Percentiles rank a stretch among this genome's conserved stretches.
phyloP scores from a whole-genome alignment of 352 stramenopile species.

The Phytophthora nicotianae region DNA sequence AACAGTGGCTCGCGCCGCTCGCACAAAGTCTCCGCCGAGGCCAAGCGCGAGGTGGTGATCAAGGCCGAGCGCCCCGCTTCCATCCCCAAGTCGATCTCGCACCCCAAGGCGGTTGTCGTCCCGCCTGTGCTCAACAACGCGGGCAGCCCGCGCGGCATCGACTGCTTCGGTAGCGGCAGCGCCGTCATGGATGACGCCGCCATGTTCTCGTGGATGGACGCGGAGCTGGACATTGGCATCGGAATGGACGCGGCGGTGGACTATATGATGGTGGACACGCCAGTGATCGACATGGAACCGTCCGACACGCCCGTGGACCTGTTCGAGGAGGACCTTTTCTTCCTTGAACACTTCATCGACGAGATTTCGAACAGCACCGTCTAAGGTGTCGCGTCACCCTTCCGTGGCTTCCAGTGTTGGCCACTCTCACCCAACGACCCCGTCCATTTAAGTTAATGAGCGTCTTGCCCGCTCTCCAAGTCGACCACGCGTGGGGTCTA shows the following conservation, averaged over 20 bases:
- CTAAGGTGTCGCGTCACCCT: conserved; percentile 12
- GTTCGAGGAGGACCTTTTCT: conserved; percentile 82
- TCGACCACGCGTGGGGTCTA: conserved; percentile 2
- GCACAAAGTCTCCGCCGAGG: conserved; percentile 28
- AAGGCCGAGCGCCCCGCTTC: conserved; percentile 27
- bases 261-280: conserved; percentile 79
- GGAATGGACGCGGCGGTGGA: conserved; percentile 72
- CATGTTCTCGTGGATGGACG: conserved; percentile 75
- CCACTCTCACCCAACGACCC: conserved; percentile 5
- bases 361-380: conserved; percentile 68
- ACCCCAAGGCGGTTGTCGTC: conserved; percentile 30
- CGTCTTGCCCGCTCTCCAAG: conserved; percentile 3
- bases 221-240: conserved; percentile 72
- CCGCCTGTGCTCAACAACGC: conserved; percentile 32
- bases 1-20: conserved; percentile 26
- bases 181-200: conserved; percentile 29
- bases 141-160: conserved; percentile 59
- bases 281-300: conserved; percentile 74
- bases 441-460: conserved; percentile 36
- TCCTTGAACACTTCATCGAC: conserved; percentile 82
- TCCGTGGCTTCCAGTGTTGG: background rate
- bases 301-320: conserved; percentile 75
- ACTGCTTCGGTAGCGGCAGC: conserved; percentile 42
- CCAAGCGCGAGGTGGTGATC: conserved; percentile 30
- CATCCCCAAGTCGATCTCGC: conserved; percentile 23